Conservation (phyloP, 1,284 basidiomycete species). For the Ganoderma lingzhi region DNA sequence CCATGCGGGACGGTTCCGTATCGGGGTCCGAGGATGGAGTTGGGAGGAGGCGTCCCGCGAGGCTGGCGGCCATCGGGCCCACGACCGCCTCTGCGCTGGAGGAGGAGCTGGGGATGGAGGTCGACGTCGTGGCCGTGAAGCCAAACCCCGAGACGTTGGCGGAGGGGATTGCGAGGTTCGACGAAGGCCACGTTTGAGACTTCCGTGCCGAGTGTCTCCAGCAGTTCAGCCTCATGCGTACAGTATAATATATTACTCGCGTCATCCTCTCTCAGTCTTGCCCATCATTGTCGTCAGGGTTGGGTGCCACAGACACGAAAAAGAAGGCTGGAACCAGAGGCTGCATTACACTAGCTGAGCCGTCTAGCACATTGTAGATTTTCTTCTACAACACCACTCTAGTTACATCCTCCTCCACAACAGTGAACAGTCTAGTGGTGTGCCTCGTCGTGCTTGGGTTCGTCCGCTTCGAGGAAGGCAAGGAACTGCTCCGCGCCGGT, state of each 20-base stretch:
- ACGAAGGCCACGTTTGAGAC: background rate
- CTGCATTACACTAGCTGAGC: conserved; percentile 24
- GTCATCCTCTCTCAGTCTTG: background rate
- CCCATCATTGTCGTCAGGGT: background rate
- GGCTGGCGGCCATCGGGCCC: conserved; percentile 71
- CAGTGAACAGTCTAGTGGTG: conserved; percentile 51
- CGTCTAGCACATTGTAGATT: conserved; percentile 32
- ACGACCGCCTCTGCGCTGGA: conserved; percentile 65
- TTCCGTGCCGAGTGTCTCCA: background rate
- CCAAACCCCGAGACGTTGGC: conserved; percentile 64
- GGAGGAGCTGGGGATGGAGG: conserved; percentile 53
- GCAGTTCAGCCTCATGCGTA: background rate
- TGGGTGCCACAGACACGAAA: background rate
- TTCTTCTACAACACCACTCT: conserved; percentile 18
- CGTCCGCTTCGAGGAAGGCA: conserved; percentile 63
- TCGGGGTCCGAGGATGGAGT: background rate
- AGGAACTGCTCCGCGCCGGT: conserved; percentile 68
- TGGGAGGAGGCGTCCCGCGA: conserved; percentile 29
- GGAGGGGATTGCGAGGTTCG: conserved; percentile 43
- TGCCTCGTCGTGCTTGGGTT: conserved; percentile 60
- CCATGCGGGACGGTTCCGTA: background rate
- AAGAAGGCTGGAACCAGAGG: conserved; percentile 13
- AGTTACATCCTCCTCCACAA: background rate
- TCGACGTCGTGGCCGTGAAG: conserved; percentile 61
- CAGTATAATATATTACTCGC: background rate